Conservation (phyloP, 352 stramenopile genomes). For the Globisporangium polare region DNA sequence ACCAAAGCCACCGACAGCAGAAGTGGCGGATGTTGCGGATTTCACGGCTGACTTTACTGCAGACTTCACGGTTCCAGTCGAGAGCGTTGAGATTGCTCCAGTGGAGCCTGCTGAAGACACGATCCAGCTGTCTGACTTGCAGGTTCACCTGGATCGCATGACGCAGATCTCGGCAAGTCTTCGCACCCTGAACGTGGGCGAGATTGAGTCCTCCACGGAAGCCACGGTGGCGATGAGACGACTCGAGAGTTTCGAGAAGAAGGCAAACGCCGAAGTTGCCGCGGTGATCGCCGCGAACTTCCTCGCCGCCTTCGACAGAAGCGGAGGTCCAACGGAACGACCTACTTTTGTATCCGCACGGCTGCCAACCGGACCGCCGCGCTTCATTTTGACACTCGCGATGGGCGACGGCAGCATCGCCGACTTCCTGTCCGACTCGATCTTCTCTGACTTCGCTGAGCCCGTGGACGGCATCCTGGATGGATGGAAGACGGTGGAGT, state of each 20-base stretch:
- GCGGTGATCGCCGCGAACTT: constrained; percentile 58
- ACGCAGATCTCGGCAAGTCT: constrained; percentile 65
- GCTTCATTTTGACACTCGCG: constrained; percentile 52
- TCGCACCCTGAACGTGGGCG: constrained; percentile 33
- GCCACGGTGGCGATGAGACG: constrained; percentile 40
- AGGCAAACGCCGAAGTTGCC: constrained; percentile 46
- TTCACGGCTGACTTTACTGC: constrained; percentile 22
- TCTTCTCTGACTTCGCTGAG: constrained; percentile 49
- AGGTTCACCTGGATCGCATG: constrained; percentile 75
- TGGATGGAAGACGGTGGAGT: constrained; percentile 68
- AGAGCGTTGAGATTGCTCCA: constrained; percentile 1
- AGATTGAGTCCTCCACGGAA: constrained; percentile 46
- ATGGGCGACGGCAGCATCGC: constrained; percentile 69
- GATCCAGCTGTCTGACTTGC: constrained; percentile 62
- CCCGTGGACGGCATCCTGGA: constrained; percentile 29
- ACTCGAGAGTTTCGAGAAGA: constrained; percentile 47
- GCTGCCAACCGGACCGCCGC: constrained; percentile 18
- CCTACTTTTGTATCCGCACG: constrained; percentile 9
- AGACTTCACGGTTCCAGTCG: constrained; percentile 15
- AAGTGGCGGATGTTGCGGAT: constrained; percentile 20
- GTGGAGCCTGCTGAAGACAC: constrained; percentile 8
- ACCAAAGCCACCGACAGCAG: constrained; percentile 13
- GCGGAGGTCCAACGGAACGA: constrained; percentile 8
- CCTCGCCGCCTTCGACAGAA: constrained; percentile 39
- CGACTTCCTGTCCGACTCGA: constrained; percentile 62